Conservation (phyloP, 352 stramenopile species). For the Phytophthora hibernalis region DNA sequence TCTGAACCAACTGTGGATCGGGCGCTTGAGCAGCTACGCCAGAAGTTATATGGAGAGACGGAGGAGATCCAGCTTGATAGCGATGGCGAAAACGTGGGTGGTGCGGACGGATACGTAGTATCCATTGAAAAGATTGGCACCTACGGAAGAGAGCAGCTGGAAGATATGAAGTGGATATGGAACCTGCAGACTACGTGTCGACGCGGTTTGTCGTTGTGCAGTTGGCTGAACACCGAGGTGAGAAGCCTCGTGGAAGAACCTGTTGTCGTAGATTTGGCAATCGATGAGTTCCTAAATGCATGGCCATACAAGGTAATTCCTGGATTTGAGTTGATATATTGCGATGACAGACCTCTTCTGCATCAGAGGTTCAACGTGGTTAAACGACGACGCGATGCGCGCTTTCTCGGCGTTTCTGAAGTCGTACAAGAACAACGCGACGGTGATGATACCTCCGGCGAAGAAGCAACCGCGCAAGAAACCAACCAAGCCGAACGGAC, state of each 20-base stretch:
- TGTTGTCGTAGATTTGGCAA: not conserved
- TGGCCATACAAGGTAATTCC: conserved; percentile 4
- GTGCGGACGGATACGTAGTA: not conserved
- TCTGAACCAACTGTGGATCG: too few species aligned
- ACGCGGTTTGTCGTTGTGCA: not conserved
- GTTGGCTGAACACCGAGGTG: conserved; percentile 10
- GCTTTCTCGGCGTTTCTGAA: too few species aligned
- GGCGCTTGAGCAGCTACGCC: not conserved
- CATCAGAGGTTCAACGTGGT: too few species aligned
- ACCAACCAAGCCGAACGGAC: not conserved
- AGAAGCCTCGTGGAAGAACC: not conserved
- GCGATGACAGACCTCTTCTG: too few species aligned
- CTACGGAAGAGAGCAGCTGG: too few species aligned
- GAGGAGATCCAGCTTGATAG: conserved; percentile 5
- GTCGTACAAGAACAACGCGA: too few species aligned
- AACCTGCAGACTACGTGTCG: conserved; percentile 8
- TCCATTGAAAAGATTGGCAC: conserved; percentile 12
- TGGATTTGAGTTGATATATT: not conserved
- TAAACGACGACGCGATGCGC: too few species aligned
- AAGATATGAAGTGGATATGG: too few species aligned
- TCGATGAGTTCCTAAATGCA: conserved; percentile 8
- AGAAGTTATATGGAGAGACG: too few species aligned
- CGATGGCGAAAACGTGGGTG: conserved; percentile 3
- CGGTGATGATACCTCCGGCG: too few species aligned
- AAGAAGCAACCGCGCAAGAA: conserved; percentile 2